A percentile compares a stretch with the other conserved stretches of the same genome.
Conservation (phyloP, 768 basidiomycete species). For the Mrakia frigida region DNA sequence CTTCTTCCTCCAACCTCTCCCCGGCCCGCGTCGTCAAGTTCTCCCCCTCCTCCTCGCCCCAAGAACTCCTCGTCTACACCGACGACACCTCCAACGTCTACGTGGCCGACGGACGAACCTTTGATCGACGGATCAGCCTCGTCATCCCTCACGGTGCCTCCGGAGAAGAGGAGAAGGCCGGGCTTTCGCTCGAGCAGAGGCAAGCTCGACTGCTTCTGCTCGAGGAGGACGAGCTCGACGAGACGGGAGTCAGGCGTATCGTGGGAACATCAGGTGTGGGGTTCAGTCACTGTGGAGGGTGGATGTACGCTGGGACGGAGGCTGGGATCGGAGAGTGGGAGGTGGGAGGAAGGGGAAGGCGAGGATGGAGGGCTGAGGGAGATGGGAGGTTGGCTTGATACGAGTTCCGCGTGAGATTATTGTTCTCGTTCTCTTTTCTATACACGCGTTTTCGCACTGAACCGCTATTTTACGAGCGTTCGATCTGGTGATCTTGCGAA, state of each 20-base stretch:
- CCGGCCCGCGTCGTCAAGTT: constrained; percentile 30
- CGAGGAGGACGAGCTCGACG: not conserved
- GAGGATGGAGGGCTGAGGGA: constrained; percentile 10
- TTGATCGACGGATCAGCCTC: not conserved
- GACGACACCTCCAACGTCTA: constrained; percentile 24
- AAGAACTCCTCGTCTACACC: constrained; percentile 19
- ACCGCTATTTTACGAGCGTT: too few species aligned
- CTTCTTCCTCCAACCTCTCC: not conserved
- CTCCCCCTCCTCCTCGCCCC: not conserved
- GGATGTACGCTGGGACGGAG: constrained; percentile 25
- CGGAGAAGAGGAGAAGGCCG: not conserved
- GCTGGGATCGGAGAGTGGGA: constrained; percentile 25
- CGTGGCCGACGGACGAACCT: constrained; percentile 10
- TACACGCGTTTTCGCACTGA: too few species aligned
- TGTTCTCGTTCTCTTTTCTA: not conserved
- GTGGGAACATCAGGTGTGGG: constrained; percentile 18
- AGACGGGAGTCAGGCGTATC: not conserved
- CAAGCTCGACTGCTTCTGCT: not conserved
- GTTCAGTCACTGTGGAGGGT: constrained; percentile 25
- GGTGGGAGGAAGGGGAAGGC: constrained; percentile 5
- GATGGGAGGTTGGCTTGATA: constrained; percentile 15
- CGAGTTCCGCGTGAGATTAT: constrained; percentile 3
- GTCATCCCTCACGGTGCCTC: constrained; percentile 1
- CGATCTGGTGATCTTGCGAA: too few species aligned
- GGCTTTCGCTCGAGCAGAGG: not conserved